Evolutionary conservation across 257 asterid genomes (phyloP).

Genomic region (Penstemon eatonii): DNA sequence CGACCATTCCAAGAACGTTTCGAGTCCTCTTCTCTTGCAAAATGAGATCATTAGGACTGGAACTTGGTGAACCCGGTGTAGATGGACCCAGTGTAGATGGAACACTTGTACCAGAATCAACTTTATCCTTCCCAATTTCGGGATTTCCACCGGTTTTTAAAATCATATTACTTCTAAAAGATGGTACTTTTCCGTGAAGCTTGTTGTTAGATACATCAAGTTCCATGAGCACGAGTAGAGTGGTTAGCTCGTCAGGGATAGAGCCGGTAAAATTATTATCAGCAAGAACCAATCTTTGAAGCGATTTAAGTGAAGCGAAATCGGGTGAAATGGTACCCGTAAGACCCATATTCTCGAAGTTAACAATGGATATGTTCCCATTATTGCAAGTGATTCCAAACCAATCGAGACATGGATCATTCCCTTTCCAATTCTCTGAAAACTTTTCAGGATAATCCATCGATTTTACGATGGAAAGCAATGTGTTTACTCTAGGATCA

Average conservation of each 20-base stretch:
- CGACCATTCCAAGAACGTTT: constrained; percentile 48
- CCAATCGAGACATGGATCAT: constrained; percentile 85
- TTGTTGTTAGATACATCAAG: constrained; percentile 81
- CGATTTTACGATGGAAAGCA: constrained; percentile 54
- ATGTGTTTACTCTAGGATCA: constrained; percentile 61
- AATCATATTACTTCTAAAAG: constrained; percentile 50
- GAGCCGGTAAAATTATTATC: constrained; percentile 68
- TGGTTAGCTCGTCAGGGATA: constrained; percentile 62
- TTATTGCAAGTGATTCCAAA: constrained; percentile 72
- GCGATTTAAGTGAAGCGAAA: constrained; percentile 54
- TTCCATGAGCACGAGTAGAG: constrained; percentile 53
- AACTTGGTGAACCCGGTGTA: constrained; percentile 25
- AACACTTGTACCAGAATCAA: constrained; percentile 27
- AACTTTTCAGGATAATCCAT: constrained; percentile 68
- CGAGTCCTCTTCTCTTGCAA: constrained; percentile 34
- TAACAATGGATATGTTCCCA: constrained; percentile 71
- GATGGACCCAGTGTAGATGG: constrained; percentile 20
- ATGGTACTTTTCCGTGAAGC: constrained; percentile 68
- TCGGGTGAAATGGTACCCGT: constrained; percentile 67
- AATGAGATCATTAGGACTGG: constrained; percentile 29
- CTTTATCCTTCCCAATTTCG: constrained; percentile 59
- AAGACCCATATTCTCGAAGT: constrained; percentile 85
- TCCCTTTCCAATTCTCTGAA: constrained; percentile 80
- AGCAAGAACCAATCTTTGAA: constrained; percentile 76
- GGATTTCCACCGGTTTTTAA: constrained; percentile 69